phyloP scores from a whole-genome alignment of 139 green algal species.

The Eudorina sp. region DNA sequence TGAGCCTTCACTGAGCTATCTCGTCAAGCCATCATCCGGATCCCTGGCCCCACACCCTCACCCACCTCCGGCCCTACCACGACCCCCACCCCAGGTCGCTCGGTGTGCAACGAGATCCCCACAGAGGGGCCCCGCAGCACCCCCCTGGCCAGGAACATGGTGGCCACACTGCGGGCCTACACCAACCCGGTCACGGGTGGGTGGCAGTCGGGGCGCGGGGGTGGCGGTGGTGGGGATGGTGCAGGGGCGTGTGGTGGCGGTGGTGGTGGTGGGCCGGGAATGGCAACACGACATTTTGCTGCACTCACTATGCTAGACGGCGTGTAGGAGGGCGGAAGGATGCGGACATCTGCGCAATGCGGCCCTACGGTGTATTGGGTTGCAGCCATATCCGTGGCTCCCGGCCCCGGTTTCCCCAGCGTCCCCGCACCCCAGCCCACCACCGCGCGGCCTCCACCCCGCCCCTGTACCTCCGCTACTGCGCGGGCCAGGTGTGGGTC shows the following conservation, averaged over 20 bases:
- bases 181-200: conserved; percentile 49
- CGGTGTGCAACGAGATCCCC: conserved; percentile 53
- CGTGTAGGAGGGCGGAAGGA: too few species aligned
- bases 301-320: too few species aligned
- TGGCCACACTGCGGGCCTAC: conserved; percentile 52
- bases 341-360: too few species aligned
- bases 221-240: too few species aligned
- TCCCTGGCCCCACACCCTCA: too few species aligned
- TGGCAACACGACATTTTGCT: too few species aligned
- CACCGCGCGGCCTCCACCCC: background rate
- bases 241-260: background rate
- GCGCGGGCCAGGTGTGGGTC: conserved; percentile 44
- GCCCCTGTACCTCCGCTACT: background rate
- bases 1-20: too few species aligned
- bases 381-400: too few species aligned
- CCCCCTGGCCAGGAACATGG: conserved; percentile 17
- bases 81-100: background rate
- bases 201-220: background rate
- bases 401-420: too few species aligned
- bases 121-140: conserved; percentile 43
- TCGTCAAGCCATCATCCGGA: too few species aligned
- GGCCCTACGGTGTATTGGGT: too few species aligned
- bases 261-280: background rate
- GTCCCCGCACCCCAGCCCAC: background rate
- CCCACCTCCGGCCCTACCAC: background rate